Evolutionary conservation across 2,329 filamentous ascomycete species (phyloP), one percentile per base, ranked within the genome.

Genomic region (Emmonsiellopsis sp.): DNA sequence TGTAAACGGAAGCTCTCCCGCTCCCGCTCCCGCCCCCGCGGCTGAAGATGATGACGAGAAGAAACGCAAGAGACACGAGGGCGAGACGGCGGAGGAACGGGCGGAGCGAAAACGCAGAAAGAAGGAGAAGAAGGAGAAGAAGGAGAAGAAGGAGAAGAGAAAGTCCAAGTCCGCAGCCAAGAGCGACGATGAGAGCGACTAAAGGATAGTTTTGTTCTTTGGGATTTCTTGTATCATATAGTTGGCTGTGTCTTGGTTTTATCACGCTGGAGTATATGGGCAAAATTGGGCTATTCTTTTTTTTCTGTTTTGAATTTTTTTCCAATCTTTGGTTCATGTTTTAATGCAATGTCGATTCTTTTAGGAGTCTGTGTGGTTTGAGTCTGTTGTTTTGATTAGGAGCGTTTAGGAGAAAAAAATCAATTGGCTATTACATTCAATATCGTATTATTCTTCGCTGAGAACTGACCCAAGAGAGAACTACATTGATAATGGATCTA

Each of bases 131-230:
- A 78, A 77, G 67, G 75, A 76, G 61, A 77, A 77, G 66, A 77
- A 79, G 63, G 76, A 77, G 57, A 76, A 75, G 67, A 76, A 77
- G 62, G 79, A 83, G 72, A 84, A 85, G 75, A 89, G 89, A 79
- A 93, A 13, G 73, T 83, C 30, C 84, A 88, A 66, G 83, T 84
- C 70, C 82, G 59, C 46, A 42, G 56, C 54, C 52, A 62, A 64
- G 55, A 58, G 55, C 37, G 61, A 62, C 56, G 69, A 71, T 56
- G 72, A 75, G 61, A 74, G 70, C 65, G 70, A 74, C 56, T 69
- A 68, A 61, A 60, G 50, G 55, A 58, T 11, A 35, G 52, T 53
- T 55, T 53, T 55, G 55, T 45, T 49, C 41, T 57, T 50, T 48
- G 10, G 55, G 55, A 59, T 62, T 66, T 67, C 64, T 66, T 72